Conservation (phyloP, 768 basidiomycete genomes). For the Suillus lakei region DNA sequence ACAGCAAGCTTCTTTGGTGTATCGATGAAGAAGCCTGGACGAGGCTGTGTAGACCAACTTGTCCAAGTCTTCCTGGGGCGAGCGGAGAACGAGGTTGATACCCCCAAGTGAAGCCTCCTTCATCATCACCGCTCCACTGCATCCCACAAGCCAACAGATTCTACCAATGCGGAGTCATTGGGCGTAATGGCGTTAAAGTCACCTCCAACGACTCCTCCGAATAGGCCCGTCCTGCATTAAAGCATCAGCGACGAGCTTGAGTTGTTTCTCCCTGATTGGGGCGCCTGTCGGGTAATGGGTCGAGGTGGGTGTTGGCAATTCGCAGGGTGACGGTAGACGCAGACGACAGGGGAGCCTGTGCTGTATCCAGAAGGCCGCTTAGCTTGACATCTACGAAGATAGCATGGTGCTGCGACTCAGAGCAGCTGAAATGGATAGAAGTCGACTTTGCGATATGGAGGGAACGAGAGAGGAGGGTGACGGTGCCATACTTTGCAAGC, state of each 20-base stretch:
- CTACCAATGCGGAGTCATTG: slow-evolving; percentile 46
- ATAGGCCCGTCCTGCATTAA: slow-evolving; percentile 44
- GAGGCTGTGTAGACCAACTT: slow-evolving; percentile 58
- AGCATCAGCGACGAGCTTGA: slow-evolving; percentile 49
- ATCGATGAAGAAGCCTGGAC: slow-evolving; percentile 49
- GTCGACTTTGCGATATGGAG: slow-evolving; percentile 47
- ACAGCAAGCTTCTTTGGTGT: slow-evolving; percentile 56
- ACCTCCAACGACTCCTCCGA: slow-evolving; percentile 61
- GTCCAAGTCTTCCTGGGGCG: slow-evolving; percentile 59
- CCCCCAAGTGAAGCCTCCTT: slow-evolving; percentile 63
- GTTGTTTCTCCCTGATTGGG: slow-evolving; percentile 46
- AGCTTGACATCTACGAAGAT: slow-evolving; percentile 55
- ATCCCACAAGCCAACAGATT: slow-evolving; percentile 52
- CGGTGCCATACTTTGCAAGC: slow-evolving; percentile 53
- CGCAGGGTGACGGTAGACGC: slow-evolving; percentile 46
- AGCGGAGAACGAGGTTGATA: slow-evolving; percentile 50
- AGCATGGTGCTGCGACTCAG: slow-evolving; percentile 52
- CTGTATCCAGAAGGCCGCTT: slow-evolving; percentile 12
- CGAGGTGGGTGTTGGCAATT: slow-evolving; percentile 70
- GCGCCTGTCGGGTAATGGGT: slow-evolving; percentile 53
- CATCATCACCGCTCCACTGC: slow-evolving; percentile 52
- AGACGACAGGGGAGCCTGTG: slow-evolving; percentile 23
- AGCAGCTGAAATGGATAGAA: slow-evolving; percentile 50
- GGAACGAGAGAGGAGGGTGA: slow-evolving; percentile 61
- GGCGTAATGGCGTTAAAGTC: slow-evolving; percentile 64